These are phyloP conservation scores for Auricularia cornea DNA, from an alignment of 768 basidiomycete genomes.

Conservation along the genomic window DNA sequence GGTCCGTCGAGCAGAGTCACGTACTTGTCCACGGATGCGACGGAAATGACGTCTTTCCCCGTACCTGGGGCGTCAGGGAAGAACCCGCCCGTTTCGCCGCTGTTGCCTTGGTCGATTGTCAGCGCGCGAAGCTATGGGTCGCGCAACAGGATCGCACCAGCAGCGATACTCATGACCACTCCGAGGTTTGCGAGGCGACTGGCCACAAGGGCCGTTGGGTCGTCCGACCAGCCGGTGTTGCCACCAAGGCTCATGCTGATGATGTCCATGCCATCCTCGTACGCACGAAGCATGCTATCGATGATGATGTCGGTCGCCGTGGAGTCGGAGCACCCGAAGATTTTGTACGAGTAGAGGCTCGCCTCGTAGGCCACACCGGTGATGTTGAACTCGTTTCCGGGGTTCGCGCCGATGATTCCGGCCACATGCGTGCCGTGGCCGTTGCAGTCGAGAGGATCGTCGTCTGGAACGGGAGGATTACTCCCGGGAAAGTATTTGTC, in stretches of 20 bases:
- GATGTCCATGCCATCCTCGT: background rate
- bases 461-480: background rate
- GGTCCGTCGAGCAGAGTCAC: too few relatives aligned
- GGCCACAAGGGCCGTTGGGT: conserved; percentile 44
- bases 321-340: background rate
- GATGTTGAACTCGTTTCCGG: background rate
- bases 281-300: background rate
- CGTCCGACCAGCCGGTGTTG: conserved; percentile 55
- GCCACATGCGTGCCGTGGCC: background rate
- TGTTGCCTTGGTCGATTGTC: too few relatives aligned
- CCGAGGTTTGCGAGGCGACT: conserved; percentile 49
- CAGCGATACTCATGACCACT: conserved; percentile 54
- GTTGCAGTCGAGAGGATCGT: background rate
- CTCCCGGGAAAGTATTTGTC: too few relatives aligned
- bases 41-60: too few relatives aligned
- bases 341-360: background rate
- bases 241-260: conserved; percentile 42
- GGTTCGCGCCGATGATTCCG: background rate
- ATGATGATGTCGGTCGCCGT: background rate
- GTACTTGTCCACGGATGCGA: too few relatives aligned
- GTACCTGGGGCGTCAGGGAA: too few relatives aligned
- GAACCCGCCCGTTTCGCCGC: too few relatives aligned
- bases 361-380: background rate
- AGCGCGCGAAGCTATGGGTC: too few relatives aligned
- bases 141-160: conserved; percentile 27